Base-by-base conservation (phyloP, 805 yeast genomes). In the Candida piceae region DNA sequence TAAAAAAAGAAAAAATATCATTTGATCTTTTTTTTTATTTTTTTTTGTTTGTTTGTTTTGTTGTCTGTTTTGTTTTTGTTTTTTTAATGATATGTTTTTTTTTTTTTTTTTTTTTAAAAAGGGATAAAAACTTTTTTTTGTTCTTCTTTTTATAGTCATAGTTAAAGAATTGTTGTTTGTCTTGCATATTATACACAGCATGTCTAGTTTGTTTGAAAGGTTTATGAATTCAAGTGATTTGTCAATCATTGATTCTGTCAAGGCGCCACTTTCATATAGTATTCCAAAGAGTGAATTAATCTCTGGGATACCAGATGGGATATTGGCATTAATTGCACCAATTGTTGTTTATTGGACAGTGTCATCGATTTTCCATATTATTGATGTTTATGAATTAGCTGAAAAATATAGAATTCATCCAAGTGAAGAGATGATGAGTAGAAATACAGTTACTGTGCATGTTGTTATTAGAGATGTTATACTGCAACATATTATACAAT, bases 321-420 rank as follows among this genome's bases (percentile, higher is more conserved):
- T 78, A 13, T 55, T 87, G 34, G 84, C 96, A 1, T 60, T 89
- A 30, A 62, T 76, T 3, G 69, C 80, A 2, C 97, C 98, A 1
- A 73, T 93, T 4, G 66, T 78, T 3, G 88, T 81, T 3, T 93
- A 93, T 60, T 93, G 97, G 97, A 40, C 63, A 1, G 77, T 79
- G 50, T 83, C 95, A 3, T 53, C 74, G 19, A 60, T 84, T 44
- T 93, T 84, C 71, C 87, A 82, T 55, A 42, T 82, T 7, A 63
- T 89, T 35, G 97, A 93, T 58, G 72, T 71, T 29, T 76, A 71
- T 48, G 75, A 85, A 54, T 64, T 87, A 45, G 86, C 89, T 30
- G 96, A 85, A 52, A 67, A 72, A 55, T 87, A 85, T 63, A 72
- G 97, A 48, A 87, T 93, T 35, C 98, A 93, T 59, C 89, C 97